phyloP scores from a whole-genome alignment of 768 basidiomycete species.

The Boletus reticulatus region DNA sequence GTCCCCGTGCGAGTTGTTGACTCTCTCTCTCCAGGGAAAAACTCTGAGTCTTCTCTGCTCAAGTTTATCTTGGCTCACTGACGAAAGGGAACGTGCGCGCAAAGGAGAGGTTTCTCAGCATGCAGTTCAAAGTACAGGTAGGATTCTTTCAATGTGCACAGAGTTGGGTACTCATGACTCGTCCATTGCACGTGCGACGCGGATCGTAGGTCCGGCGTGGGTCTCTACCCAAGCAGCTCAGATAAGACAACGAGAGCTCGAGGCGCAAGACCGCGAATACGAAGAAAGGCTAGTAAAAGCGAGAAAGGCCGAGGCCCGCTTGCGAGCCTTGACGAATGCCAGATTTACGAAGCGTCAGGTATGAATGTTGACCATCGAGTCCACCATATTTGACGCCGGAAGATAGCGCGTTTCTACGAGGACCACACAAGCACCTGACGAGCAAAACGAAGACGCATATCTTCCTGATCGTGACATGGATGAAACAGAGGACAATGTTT shows the following conservation, averaged over 20 bases:
- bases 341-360: slow-evolving; percentile 64
- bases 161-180: slow-evolving; percentile 24
- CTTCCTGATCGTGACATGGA: slow-evolving; percentile 56
- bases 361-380: slow-evolving; percentile 14
- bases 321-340: slow-evolving; percentile 52
- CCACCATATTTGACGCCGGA: slow-evolving; percentile 3
- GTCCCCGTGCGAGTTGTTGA: not conserved
- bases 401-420: slow-evolving; percentile 23
- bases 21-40: slow-evolving; percentile 62
- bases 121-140: slow-evolving; percentile 25
- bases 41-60: slow-evolving; percentile 79
- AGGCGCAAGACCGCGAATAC: slow-evolving; percentile 63
- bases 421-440: slow-evolving; percentile 23
- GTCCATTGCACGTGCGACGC: not conserved
- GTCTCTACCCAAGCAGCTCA: slow-evolving; percentile 70
- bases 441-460: slow-evolving; percentile 62
- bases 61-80: slow-evolving; percentile 70
- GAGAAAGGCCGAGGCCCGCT: slow-evolving; percentile 57
- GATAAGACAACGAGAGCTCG: slow-evolving; percentile 61
- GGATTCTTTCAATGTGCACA: not conserved
- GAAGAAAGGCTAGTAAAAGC: slow-evolving; percentile 58
- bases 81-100: slow-evolving; percentile 65
- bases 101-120: slow-evolving; percentile 57
- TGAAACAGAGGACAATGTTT: slow-evolving; percentile 54
- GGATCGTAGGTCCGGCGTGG: slow-evolving; percentile 62